A percentile compares a stretch with the other conserved stretches of the same genome.
Conservation (phyloP, 1,139 yeast genomes). For the Diutina mesorugosa region DNA sequence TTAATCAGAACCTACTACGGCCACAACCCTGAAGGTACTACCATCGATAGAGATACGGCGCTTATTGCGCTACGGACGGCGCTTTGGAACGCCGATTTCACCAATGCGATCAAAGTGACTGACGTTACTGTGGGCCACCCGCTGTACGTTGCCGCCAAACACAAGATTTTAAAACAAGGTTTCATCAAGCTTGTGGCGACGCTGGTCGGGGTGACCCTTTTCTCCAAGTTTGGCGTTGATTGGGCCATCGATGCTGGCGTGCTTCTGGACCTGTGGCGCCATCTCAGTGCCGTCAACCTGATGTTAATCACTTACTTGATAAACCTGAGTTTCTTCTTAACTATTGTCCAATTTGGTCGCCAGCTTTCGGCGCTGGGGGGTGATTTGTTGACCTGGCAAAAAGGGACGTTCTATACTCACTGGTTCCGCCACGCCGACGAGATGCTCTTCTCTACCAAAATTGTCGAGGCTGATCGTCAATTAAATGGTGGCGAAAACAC, state of each 20-base stretch:
- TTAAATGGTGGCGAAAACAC: constrained; percentile 26
- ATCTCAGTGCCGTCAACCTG: constrained; percentile 38
- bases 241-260: constrained; percentile 21
- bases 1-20: constrained; percentile 23
- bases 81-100: constrained; percentile 46
- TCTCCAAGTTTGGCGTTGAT: constrained; percentile 27
- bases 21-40: constrained; percentile 15
- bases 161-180: constrained; percentile 17
- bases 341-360: constrained; percentile 48
- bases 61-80: constrained; percentile 51
- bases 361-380: constrained; percentile 37
- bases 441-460: constrained; percentile 50
- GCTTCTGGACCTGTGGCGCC: constrained; percentile 25
- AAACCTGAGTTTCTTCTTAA: constrained; percentile 48
- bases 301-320: constrained; percentile 53
- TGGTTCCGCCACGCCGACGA: constrained; percentile 62
- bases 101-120: constrained; percentile 42
- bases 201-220: constrained; percentile 21
- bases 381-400: constrained; percentile 44
- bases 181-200: constrained; percentile 17
- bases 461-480: constrained; percentile 52
- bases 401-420: constrained; percentile 52
- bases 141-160: constrained; percentile 27
- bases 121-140: constrained; percentile 52
- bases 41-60: constrained; percentile 32